phyloP scores from a whole-genome alignment of 208 protist species.

The Strigomonas culicis region DNA sequence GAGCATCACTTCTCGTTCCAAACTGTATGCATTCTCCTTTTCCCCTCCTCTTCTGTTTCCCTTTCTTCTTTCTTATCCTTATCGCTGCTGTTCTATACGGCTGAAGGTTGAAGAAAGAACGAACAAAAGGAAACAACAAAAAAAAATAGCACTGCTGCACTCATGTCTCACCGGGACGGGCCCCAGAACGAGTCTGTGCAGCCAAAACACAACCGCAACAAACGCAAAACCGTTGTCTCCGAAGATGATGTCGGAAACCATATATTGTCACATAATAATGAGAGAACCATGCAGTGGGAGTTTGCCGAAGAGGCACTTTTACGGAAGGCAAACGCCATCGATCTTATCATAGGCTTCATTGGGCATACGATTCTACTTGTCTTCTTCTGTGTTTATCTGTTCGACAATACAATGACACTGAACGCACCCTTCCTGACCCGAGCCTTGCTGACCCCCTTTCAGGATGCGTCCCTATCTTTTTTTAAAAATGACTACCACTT shows the following conservation, averaged over 20 bases:
- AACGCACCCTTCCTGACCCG: slow-evolving; percentile 5
- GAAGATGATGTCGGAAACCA: neutral
- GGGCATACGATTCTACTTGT: slow-evolving; percentile 22
- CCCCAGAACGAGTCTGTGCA: too few species aligned
- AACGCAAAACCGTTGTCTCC: neutral
- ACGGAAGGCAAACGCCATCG: slow-evolving; percentile 13
- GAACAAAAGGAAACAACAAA: neutral
- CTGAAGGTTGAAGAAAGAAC: too few species aligned
- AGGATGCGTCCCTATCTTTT: slow-evolving; percentile 11
- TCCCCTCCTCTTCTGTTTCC: too few species aligned
- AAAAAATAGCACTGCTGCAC: neutral
- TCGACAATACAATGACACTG: slow-evolving; percentile 13
- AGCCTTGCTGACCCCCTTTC: slow-evolving; percentile 13
- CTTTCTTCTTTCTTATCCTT: neutral
- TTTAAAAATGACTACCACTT: slow-evolving; percentile 18
- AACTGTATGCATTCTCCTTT: too few species aligned
- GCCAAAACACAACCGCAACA: neutral
- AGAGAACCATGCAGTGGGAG: slow-evolving; percentile 23
- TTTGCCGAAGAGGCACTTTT: slow-evolving; percentile 25
- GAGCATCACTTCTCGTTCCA: too few species aligned
- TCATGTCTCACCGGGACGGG: too few species aligned
- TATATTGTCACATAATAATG: neutral
- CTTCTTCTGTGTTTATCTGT: slow-evolving; percentile 29
- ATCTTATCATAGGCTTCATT: slow-evolving; percentile 10
- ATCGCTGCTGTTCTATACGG: too few species aligned